phyloP scores from a whole-genome alignment of 768 basidiomycete species.

The Phlebiopsis gigantea region DNA sequence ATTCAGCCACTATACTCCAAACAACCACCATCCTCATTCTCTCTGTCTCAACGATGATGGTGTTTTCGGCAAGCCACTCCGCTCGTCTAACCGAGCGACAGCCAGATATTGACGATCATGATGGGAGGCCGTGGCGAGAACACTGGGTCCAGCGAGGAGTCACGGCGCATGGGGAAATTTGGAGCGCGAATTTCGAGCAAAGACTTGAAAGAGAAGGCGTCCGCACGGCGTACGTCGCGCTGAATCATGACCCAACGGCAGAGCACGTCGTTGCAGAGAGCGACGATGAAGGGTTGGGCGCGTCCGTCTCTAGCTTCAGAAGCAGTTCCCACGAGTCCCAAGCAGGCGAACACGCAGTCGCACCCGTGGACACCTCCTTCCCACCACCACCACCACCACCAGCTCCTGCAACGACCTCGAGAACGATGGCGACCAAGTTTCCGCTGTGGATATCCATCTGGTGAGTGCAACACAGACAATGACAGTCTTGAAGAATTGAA shows the following conservation, averaged over 20 bases:
- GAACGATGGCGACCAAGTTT: constrained; percentile 9
- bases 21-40: neutral
- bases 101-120: neutral
- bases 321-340: constrained; percentile 4
- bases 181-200: constrained; percentile 4
- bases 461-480: neutral
- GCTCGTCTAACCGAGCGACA: neutral
- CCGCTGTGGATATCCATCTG: constrained; percentile 14
- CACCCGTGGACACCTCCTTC: constrained; percentile 1
- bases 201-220: neutral
- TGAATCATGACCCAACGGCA: neutral
- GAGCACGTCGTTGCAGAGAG: neutral
- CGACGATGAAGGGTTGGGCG: constrained; percentile 7
- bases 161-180: constrained; percentile 10
- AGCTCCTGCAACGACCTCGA: neutral
- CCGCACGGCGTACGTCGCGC: neutral
- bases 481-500: neutral
- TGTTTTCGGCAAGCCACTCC: constrained; percentile 13
- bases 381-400: constrained; percentile 10
- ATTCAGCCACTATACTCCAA: neutral
- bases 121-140: neutral
- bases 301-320: neutral
- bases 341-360: neutral
- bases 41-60: neutral
- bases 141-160: constrained; percentile 11